Base-by-base conservation (phyloP, 2,329 filamentous ascomycete genomes). In the Gnomoniopsis smithogilvyi region DNA sequence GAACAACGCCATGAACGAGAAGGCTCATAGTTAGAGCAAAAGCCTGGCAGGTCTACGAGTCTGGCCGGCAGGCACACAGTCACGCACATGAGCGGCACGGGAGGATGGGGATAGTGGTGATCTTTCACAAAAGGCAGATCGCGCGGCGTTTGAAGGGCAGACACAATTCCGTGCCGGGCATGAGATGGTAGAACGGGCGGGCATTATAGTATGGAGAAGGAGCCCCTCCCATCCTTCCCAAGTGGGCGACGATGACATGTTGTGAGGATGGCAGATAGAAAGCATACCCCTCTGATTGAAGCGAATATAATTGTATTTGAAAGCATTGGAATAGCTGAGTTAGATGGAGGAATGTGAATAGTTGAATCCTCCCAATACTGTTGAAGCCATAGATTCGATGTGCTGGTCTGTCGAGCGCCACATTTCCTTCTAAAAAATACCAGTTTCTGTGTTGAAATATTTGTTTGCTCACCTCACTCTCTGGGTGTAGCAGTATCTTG, bases 311-410 rank as follows among this genome's bases (percentile, higher is more conserved):
- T n/a, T 11, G 21, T 19, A 46, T 34, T 19, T 53, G 33, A 26
- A 22, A 33, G 17, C 26, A 34, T 21, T 21, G 43, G 43, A 19
- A 61, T 66, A 17, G 62, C 26, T 30, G 26, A 30, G 26, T 8
- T 4, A 8, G 26, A 30, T 8, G 8, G 8, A 30, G 4, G 26
- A 30, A 30, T 8, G 26, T 30, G 26, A 30, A 30, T 4, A 47
- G 45, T 24, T 21, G 45, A 47, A 24, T 47, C 11, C 19, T 24
- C 45, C 19, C 24, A 24, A 47, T 10, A 12, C 6, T 45, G 41
- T 45, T 21, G 19, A 6, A 45, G 15, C 41, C 19, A 17, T 45
- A 12, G 6, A 21, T 3, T 17, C 17, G 4, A 4, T 17, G 41
- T 21, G 19, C 19, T 21, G 4, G 15, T 17, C 14, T 6, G 6